These are phyloP conservation scores for Balamuthia mandrillaris DNA, from an alignment of 208 protist species.

Conservation along the genomic window DNA sequence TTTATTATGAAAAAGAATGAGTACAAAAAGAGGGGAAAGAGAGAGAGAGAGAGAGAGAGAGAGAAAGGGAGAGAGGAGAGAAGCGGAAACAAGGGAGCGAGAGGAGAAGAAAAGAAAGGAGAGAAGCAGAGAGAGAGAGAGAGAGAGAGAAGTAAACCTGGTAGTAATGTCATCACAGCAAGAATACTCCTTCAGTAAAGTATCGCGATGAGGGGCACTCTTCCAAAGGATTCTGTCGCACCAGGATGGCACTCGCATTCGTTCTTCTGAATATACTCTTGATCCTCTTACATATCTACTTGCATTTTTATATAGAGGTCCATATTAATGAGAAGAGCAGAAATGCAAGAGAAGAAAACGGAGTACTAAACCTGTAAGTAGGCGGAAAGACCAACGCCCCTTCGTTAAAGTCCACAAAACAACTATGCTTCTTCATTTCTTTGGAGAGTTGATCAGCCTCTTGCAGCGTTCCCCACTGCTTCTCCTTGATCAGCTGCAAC, in stretches of 20 bases:
- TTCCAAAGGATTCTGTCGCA: slow-evolving; percentile 33
- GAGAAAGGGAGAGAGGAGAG: neutral
- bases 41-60: neutral
- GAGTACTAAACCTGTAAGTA: slow-evolving; percentile 58
- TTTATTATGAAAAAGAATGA: neutral
- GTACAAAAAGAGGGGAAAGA: neutral
- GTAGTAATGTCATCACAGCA: slow-evolving; percentile 38
- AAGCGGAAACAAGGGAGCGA: neutral
- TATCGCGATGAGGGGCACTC: neutral
- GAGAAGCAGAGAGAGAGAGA: neutral
- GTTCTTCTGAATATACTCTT: neutral
- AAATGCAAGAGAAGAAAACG: neutral
- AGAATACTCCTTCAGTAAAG: neutral
- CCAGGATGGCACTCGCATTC: slow-evolving; percentile 34
- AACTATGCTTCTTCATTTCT: neutral
- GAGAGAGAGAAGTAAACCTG: neutral
- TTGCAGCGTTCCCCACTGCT: slow-evolving; percentile 26
- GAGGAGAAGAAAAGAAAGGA: neutral
- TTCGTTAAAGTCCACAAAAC: slow-evolving; percentile 59
- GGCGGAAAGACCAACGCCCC: slow-evolving; percentile 53
- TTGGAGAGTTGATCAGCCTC: slow-evolving; percentile 40
- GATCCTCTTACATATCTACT: slow-evolving; percentile 9
- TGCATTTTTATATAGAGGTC: too few relatives aligned
- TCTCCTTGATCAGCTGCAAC: slow-evolving; percentile 16
- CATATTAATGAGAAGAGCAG: too few relatives aligned